Evolutionary conservation across 2,329 filamentous ascomycete species (phyloP), one percentile per base, ranked within the genome.

Genomic region (Aspergillus uvarum): DNA sequence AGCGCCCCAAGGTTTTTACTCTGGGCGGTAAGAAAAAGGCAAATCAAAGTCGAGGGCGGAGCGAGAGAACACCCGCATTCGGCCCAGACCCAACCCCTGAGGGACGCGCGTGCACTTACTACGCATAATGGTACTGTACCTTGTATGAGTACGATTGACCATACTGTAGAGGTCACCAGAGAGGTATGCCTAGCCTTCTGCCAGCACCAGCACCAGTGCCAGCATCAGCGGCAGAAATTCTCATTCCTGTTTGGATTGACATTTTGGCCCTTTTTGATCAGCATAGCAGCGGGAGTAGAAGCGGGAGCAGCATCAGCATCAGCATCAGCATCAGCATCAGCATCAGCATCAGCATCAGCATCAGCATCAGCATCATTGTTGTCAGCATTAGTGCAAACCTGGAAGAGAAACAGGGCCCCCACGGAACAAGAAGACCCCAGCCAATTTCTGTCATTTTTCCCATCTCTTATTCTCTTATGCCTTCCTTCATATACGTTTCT

Each of bases 31-130:
- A 14, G 24, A 26, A 14, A 26, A 42, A 61, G 57, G 47, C 63
- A 61, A 63, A 64, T 64, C 56, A 64, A 48, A 63, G 38, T 44
- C 16, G n/a, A 42, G 47, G 52, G 31, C 32, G 57, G 47, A 32
- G 44, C 44, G 58, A 44, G 38, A 44, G 12, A 44, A 44, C 44
- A 51, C 60, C 60, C 65, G 60, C 60, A 64, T 63, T 59, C 54
- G 61, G 63, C 52, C 63, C 60, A 59, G 63, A 66, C 56, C 59
- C 58, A 55, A 47, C 38, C 56, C 65, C 65, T 65, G 63, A 64
- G 61, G 53, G 65, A 64, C 65, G 63, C 65, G 65, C 60, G 64
- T 67, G 64, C 64, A 58, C 56, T 47, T 58, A 42, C 54, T 42
- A 47, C 16, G 32, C 32, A 35, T 35, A 35, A 16, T 35, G 32